Percentiles rank a stretch among this genome's conserved stretches.
Conservation (phyloP, 768 basidiomycete genomes). For the Podaxis carcinomalis region DNA sequence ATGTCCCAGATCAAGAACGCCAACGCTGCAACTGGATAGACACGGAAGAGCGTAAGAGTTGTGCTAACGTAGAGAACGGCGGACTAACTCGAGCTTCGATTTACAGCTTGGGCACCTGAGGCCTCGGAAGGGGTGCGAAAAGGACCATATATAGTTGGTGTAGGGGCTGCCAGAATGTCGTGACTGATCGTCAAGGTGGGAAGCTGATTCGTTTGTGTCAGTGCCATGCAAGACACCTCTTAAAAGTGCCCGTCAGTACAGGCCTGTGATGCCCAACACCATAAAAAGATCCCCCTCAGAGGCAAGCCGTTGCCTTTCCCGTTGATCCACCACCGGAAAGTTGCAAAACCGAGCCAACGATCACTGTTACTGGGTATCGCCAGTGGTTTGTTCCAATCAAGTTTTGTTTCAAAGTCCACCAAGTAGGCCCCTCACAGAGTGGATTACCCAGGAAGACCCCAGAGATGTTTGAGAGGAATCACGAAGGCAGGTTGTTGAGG, state of each 20-base stretch:
- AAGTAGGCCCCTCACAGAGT: background rate
- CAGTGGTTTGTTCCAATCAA: background rate
- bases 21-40: conserved; percentile 27
- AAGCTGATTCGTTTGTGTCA: background rate
- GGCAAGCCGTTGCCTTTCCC: background rate
- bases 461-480: background rate
- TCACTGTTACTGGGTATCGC: background rate
- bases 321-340: background rate
- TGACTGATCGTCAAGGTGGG: background rate
- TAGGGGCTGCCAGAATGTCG: background rate
- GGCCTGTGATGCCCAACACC: background rate
- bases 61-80: background rate
- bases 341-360: background rate
- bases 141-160: conserved; percentile 19
- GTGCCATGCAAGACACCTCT: background rate
- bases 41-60: background rate
- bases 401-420: background rate
- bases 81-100: conserved; percentile 27
- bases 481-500: background rate
- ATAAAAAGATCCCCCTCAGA: background rate
- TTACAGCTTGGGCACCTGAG: conserved; percentile 26
- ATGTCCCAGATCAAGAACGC: conserved; percentile 39
- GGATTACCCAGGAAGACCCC: background rate
- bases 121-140: conserved; percentile 19
- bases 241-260: background rate